Conservation (phyloP, 768 basidiomycete species). For the Tremella fuciformis region DNA sequence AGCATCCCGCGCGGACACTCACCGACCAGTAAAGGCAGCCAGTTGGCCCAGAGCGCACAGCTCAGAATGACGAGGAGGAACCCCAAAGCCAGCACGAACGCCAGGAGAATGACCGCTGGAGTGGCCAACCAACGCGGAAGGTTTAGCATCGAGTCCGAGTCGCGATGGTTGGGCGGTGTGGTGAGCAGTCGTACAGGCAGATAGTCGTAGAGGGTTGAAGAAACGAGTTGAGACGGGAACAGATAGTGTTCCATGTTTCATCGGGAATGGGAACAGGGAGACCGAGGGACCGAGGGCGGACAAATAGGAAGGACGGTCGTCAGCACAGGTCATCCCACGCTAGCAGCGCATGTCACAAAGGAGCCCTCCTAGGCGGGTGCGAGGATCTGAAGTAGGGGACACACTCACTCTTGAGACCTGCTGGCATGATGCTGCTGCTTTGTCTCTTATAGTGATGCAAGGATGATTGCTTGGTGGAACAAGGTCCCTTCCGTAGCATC, state of each 20-base stretch:
- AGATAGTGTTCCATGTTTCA: neutral
- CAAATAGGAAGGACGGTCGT: neutral
- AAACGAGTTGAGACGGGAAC: no score
- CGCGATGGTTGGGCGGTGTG: neutral
- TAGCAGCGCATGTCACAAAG: conserved; percentile 1
- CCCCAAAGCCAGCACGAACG: conserved; percentile 95
- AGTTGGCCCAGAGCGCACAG: conserved; percentile 92
- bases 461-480: no score
- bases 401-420: conserved; percentile 30
- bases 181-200: neutral
- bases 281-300: neutral
- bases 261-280: neutral
- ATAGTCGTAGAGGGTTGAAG: neutral
- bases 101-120: conserved; percentile 88
- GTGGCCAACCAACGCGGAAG: neutral
- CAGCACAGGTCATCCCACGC: neutral
- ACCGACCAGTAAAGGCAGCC: conserved; percentile 97
- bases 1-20: conserved; percentile 20
- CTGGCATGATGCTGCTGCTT: conserved; percentile 30
- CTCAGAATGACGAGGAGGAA: conserved; percentile 96
- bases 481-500: no score
- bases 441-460: no score
- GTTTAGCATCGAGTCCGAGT: conserved; percentile 3
- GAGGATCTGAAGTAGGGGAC: neutral
- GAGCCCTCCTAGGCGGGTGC: neutral